Percentiles rank a stretch among this genome's conserved stretches.
Evolutionary conservation across 495 filamentous ascomycete species (phyloP).

Genomic region (Cenococcum geophilum): DNA sequence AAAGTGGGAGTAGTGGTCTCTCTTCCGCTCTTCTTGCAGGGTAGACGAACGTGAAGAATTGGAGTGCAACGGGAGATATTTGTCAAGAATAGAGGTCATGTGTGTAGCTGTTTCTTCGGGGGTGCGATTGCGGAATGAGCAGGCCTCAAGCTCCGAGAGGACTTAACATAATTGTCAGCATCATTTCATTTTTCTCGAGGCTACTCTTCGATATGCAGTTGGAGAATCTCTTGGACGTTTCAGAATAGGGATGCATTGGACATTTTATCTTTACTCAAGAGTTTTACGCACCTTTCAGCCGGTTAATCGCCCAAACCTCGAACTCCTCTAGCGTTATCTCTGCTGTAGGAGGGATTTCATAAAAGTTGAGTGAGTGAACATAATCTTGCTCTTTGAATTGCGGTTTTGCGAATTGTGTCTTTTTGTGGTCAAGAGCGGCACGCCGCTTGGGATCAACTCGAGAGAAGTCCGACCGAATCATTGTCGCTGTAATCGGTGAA

Average conservation of each 20-base stretch:
- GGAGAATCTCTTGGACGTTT: no score
- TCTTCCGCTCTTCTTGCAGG: slow-evolving; percentile 70
- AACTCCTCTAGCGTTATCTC: slow-evolving; percentile 98
- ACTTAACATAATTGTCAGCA: slow-evolving; percentile 46
- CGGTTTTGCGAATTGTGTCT: slow-evolving; percentile 75
- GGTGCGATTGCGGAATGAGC: slow-evolving; percentile 85
- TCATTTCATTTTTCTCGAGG: neutral
- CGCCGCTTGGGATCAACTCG: slow-evolving; percentile 80
- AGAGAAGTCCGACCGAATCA: slow-evolving; percentile 27
- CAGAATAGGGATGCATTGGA: no score
- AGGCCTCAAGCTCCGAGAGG: slow-evolving; percentile 90
- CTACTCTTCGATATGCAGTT: neutral
- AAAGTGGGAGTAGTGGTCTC: slow-evolving; percentile 97
- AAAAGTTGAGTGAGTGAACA: slow-evolving; percentile 84
- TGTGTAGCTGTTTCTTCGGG: slow-evolving; percentile 68
- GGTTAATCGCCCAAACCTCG: slow-evolving; percentile 98
- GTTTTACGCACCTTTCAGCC: slow-evolving; percentile 59
- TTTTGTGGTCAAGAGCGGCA: slow-evolving; percentile 66
- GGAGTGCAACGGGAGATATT: slow-evolving; percentile 76
- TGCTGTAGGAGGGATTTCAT: slow-evolving; percentile 76
- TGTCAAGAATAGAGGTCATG: slow-evolving; percentile 73
- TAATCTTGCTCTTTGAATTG: slow-evolving; percentile 70
- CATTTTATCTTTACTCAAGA: neutral
- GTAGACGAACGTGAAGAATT: slow-evolving; percentile 59
- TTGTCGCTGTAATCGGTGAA: neutral